These are phyloP conservation scores for Vicia faba DNA, from an alignment of 306 rosid genomes.

Conservation along the genomic window DNA sequence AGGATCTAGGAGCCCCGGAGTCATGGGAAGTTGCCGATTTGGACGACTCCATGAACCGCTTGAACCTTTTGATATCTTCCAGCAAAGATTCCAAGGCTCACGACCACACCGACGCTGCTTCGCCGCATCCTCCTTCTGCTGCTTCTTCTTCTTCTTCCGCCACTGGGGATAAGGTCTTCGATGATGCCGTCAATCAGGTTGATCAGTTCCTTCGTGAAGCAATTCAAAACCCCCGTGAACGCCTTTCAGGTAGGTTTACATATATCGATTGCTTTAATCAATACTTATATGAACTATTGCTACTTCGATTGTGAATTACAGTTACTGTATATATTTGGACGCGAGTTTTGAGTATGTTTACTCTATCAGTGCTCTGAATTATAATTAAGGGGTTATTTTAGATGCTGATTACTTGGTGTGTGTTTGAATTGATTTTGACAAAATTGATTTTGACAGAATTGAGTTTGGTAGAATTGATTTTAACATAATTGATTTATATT, in stretches of 20 bases:
- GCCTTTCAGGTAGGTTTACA: constrained; percentile 67
- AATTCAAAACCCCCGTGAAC: constrained; percentile 93
- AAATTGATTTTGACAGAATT: no score
- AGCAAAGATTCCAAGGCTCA: constrained; percentile 48
- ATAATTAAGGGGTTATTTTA: constrained; percentile 20
- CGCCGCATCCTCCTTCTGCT: constrained; percentile 29
- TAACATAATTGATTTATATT: no score
- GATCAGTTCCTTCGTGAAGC: constrained; percentile 97
- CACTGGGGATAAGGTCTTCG: constrained; percentile 47
- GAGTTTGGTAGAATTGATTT: no score
- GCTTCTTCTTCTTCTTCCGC: constrained; percentile 34
- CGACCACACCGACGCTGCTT: constrained; percentile 24
- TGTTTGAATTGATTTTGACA: no score
- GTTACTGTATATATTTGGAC: neutral
- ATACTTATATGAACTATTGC: neutral
- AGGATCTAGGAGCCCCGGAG: constrained; percentile 93
- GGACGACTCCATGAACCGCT: constrained; percentile 80
- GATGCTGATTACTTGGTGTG: neutral
- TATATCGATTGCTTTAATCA: neutral
- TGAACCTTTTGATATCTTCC: constrained; percentile 72
- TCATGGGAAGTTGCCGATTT: constrained; percentile 94
- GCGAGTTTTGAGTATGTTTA: neutral
- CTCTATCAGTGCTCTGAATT: neutral
- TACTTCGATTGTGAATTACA: constrained; percentile 20
- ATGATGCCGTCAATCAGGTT: constrained; percentile 66